Evolutionary conservation across 495 filamentous ascomycete genomes (phyloP).

Genomic region (Opeltia flavorubescens): DNA sequence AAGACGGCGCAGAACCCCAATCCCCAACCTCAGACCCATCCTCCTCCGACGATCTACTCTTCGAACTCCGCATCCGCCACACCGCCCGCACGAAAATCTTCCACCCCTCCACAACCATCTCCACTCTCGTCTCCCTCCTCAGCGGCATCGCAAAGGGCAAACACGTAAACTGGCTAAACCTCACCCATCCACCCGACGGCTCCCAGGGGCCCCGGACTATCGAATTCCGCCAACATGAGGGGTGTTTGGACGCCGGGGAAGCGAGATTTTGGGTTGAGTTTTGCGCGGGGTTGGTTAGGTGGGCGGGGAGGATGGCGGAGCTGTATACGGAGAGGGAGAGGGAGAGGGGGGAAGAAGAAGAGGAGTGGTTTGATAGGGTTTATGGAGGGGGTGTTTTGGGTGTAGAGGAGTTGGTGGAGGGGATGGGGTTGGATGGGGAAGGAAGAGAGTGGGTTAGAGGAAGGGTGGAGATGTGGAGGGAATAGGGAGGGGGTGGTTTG

Average conservation of each 20-base stretch:
- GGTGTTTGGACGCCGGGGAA: constrained; percentile 19
- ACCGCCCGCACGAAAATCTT: constrained; percentile 4
- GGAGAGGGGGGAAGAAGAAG: constrained; percentile 1
- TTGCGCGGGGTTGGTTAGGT: constrained; percentile 18
- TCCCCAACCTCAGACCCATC: not conserved
- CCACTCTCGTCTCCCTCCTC: constrained; percentile 6
- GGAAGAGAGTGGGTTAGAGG: constrained; percentile 2
- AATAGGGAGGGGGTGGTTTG: too few relatives aligned
- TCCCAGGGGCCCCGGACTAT: constrained; percentile 7
- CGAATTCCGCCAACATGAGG: constrained; percentile 30
- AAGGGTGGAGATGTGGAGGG: not conserved
- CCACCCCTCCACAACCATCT: not conserved
- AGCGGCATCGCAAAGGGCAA: not conserved
- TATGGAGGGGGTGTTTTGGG: constrained; percentile 3
- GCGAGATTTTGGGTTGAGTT: constrained; percentile 20
- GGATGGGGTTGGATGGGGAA: constrained; percentile 6
- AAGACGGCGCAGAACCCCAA: not conserved
- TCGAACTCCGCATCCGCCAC: not conserved
- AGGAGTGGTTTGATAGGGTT: too few relatives aligned
- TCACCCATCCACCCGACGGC: not conserved
- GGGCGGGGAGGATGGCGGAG: constrained; percentile 1
- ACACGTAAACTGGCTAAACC: constrained; percentile 8
- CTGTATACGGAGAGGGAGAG: not conserved
- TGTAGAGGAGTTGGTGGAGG: constrained; percentile 6
- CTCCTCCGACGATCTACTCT: not conserved